These are phyloP conservation scores for Alliaria petiolata DNA, from an alignment of 345 rosid genomes.

Conservation along the genomic window DNA sequence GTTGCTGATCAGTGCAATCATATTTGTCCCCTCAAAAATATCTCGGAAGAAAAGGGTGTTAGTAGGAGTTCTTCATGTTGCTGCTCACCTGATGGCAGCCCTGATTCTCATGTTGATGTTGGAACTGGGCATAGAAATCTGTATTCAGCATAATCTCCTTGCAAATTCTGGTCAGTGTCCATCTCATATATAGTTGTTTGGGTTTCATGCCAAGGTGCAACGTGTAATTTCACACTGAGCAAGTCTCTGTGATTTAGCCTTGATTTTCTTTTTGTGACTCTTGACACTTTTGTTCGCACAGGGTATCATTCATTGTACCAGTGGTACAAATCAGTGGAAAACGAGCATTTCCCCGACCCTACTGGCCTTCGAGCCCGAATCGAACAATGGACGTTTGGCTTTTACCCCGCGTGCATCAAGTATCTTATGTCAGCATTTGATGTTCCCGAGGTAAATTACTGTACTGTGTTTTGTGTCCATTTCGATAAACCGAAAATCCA, in stretches of 20 bases:
- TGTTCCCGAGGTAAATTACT: conserved; percentile 81
- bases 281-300: conserved; percentile 30
- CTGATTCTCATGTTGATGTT: conserved; percentile 85
- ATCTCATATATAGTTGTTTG: not conserved
- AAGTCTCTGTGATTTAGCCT: not conserved
- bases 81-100: conserved; percentile 87
- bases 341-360: conserved; percentile 97
- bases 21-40: conserved; percentile 83
- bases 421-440: conserved; percentile 99
- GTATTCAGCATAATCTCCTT: conserved; percentile 82
- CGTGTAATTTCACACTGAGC: not conserved
- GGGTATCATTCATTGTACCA: conserved; percentile 92
- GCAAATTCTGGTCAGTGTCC: conserved; percentile 83
- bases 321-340: conserved; percentile 95
- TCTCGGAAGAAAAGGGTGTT: conserved; percentile 71
- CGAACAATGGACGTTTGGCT: conserved; percentile 97
- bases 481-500: not conserved
- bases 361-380: conserved; percentile 95
- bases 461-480: not conserved
- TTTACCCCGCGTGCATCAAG: conserved; percentile 97
- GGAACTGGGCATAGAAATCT: conserved; percentile 90
- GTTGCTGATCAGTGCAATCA: conserved; percentile 58
- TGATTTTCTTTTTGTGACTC: not conserved
- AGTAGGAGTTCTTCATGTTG: conserved; percentile 85
- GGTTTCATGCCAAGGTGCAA: not conserved